Evolutionary conservation across 306 rosid species (phyloP).

Genomic region (Sophora flavescens): DNA sequence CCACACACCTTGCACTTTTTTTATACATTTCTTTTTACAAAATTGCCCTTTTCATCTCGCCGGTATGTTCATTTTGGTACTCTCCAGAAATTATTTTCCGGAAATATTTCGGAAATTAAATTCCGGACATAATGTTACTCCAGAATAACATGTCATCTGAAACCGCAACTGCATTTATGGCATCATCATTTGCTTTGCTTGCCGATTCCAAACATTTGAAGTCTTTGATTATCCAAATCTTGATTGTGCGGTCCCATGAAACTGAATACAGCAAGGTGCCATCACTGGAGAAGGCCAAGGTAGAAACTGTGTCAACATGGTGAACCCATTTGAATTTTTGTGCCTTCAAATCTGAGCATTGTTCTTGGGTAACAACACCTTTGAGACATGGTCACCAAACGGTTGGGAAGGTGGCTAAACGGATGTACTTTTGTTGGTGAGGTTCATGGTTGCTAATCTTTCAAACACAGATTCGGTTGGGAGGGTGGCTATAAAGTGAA

Average conservation of each 20-base stretch:
- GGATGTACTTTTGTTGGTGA: conserved; percentile 58
- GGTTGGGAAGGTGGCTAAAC: conserved; percentile 86
- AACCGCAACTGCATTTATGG: conserved; percentile 77
- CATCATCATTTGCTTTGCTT: conserved; percentile 80
- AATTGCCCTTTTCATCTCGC: too few species aligned
- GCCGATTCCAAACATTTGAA: conserved; percentile 85
- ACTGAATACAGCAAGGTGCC: conserved; percentile 74
- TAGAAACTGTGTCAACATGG: conserved; percentile 88
- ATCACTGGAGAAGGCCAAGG: conserved; percentile 76
- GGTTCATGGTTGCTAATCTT: conserved; percentile 46
- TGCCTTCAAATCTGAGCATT: conserved; percentile 83
- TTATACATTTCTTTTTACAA: too few species aligned
- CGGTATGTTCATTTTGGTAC: too few species aligned
- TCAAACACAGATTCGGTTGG: conserved; percentile 94
- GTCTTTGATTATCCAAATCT: conserved; percentile 80
- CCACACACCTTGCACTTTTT: too few species aligned
- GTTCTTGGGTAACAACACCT: conserved; percentile 68
- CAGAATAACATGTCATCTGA: too few species aligned
- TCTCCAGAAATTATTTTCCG: too few species aligned
- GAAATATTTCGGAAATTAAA: too few species aligned
- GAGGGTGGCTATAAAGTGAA: too few species aligned
- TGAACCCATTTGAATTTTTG: conserved; percentile 91
- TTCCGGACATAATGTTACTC: too few species aligned
- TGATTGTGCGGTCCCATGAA: conserved; percentile 92
- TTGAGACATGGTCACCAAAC: conserved; percentile 66